Conservation (phyloP, 78 protist genomes). For the Emiliania huxleyi region DNA sequence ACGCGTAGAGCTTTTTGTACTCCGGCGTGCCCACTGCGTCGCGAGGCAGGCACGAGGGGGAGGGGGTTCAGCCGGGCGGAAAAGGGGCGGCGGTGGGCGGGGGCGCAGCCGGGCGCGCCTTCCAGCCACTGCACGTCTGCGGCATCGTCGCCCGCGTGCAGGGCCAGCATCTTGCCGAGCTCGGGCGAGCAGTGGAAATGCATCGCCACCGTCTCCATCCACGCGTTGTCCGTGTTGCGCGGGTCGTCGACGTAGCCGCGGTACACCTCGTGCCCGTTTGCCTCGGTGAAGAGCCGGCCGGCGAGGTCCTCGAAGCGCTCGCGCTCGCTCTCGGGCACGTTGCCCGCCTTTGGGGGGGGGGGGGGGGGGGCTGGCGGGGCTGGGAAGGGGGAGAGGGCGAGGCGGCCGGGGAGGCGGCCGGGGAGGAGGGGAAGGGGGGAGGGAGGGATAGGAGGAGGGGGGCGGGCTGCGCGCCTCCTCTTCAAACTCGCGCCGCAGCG, state of each 20-base stretch:
- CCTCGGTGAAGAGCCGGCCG: neutral
- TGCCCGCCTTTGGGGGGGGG: neutral
- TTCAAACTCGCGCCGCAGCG: constrained; percentile 42
- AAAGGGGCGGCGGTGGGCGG: too few relatives aligned
- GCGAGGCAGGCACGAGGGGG: too few relatives aligned
- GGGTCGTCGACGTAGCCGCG: constrained; percentile 58
- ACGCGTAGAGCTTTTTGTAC: too few relatives aligned
- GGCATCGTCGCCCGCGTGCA: neutral
- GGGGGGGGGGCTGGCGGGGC: neutral
- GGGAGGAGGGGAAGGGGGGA: neutral
- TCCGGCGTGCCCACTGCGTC: too few relatives aligned
- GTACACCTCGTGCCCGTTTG: neutral
- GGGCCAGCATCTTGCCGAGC: neutral
- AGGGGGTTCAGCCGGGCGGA: too few relatives aligned
- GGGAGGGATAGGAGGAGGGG: neutral
- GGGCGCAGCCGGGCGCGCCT: too few relatives aligned
- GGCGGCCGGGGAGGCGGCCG: neutral
- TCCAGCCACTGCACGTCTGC: neutral
- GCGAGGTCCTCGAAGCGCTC: neutral
- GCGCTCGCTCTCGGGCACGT: neutral
- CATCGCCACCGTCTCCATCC: constrained; percentile 58
- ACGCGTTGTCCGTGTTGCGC: constrained; percentile 43
- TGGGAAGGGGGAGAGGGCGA: neutral
- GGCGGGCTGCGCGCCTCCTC: neutral
- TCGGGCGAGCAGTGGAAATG: constrained; percentile 2